phyloP scores from a whole-genome alignment of 2,329 filamentous ascomycete genomes.

The Cadophora sp. region DNA sequence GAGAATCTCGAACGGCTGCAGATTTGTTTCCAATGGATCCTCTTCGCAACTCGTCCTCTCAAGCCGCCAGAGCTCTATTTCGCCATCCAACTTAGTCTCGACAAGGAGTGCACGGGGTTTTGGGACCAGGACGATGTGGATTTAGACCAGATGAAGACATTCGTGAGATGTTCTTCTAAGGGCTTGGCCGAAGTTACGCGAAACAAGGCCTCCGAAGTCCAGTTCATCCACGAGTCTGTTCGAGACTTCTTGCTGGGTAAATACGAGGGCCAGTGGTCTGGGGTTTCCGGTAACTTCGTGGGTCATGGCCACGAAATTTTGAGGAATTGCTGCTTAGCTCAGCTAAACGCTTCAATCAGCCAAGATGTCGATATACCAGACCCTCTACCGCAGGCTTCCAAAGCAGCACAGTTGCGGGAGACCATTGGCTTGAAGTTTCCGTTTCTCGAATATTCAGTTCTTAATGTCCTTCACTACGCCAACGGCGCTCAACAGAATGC shows the following conservation, averaged over 20 bases:
- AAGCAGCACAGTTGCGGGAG: slow-evolving; percentile 37
- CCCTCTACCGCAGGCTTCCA: slow-evolving; percentile 14
- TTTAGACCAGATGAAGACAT: slow-evolving; percentile 46
- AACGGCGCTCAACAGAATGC: slow-evolving; percentile 45
- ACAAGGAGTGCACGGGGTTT: slow-evolving; percentile 23
- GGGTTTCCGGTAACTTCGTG: slow-evolving; percentile 30
- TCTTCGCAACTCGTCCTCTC: slow-evolving; percentile 24
- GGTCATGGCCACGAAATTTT: slow-evolving; percentile 38
- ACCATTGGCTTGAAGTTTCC: slow-evolving; percentile 44
- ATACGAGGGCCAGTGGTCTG: slow-evolving; percentile 36
- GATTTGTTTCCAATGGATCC: slow-evolving; percentile 53
- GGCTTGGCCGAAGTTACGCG: slow-evolving; percentile 50
- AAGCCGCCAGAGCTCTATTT: slow-evolving; percentile 38
- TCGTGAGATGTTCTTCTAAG: slow-evolving; percentile 50
- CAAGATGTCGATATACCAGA: slow-evolving; percentile 7
- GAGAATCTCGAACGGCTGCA: slow-evolving; percentile 50
- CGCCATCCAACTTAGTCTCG: slow-evolving; percentile 33
- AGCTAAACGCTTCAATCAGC: slow-evolving; percentile 31
- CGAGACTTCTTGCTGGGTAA: slow-evolving; percentile 28
- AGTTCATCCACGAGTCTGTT: too few relatives aligned
- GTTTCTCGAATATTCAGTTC: slow-evolving; percentile 55
- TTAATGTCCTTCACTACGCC: slow-evolving; percentile 52
- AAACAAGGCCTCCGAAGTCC: slow-evolving; percentile 30
- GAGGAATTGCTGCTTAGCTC: slow-evolving; percentile 37
- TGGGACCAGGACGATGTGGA: slow-evolving; percentile 40